Base-by-base conservation (phyloP, 192 early-diverging fungal genomes). In the Phycomyces blakesleeanus region DNA sequence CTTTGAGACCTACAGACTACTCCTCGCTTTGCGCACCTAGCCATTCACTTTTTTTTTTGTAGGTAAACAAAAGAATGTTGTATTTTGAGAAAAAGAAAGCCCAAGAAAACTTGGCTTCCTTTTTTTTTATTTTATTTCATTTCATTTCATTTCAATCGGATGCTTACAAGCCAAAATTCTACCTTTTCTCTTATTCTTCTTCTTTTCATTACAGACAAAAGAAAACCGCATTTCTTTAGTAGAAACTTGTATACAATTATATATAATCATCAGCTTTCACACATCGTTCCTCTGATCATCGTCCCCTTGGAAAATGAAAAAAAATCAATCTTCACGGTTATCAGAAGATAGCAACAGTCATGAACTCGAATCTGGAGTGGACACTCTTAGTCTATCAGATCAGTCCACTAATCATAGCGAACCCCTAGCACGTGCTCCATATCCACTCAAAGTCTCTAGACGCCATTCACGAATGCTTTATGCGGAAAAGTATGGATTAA, bases 401-500 rank as follows among this genome's bases (percentile, higher is more conserved):
- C 18, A 47, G 12, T 47, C 44, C 12, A 47, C 44, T 47, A 14
- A 47, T 47, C 44, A 14, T 47, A 47, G 18, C 3, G 44, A 47
- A 18, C 44, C 12, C 44, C 18, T 18, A 18, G 3, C 44, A 47
- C 44, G 44, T 47, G 44, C 4, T 47, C 12, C 29, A 7, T 34
- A 47, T 18, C 44, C 18, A 47, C 44, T 18, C 44, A 47, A 47
- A 47, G 38, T 38, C 5, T 51, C 61, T 6, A 34, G 51, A 39
- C n/a, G 61, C 27, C 63, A 62, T 40, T 69, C 68, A 41, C 60
- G 55, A 58, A 27, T 63, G 29, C 20, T 69, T 14, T 69, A 69
- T 29, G 29, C 55, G 3, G 68, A 69, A 53, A 62, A 63, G 34
- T 69, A 69, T 59, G 68, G 68, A 15, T 41, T 69, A 5, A 63